Conservation (phyloP, 495 filamentous ascomycete genomes). For the Acidomyces sp. region DNA sequence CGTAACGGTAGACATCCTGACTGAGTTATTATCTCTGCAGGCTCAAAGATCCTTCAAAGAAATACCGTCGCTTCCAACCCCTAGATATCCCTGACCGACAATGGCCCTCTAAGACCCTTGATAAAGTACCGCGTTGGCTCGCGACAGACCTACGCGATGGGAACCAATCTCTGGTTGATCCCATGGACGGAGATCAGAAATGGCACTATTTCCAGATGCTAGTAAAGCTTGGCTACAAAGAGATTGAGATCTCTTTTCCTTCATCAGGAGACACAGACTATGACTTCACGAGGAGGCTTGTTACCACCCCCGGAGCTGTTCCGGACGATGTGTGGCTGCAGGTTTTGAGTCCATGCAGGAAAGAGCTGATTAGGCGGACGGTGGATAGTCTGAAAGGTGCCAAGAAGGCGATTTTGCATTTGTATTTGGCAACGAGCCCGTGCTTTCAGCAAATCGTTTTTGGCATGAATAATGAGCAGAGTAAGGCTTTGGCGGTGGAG, state of each 20-base stretch:
- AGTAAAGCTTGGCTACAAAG: conserved; percentile 86
- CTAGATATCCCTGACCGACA: conserved; percentile 70
- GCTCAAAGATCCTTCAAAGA: conserved; percentile 87
- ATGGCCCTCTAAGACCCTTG: conserved; percentile 61
- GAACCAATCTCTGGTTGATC: conserved; percentile 33
- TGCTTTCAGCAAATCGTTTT: conserved; percentile 89
- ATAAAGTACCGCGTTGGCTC: conserved; percentile 34
- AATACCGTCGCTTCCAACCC: conserved; percentile 72
- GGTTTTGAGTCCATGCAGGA: conserved; percentile 83
- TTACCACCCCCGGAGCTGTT: conserved; percentile 73
- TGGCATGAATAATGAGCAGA: conserved; percentile 69
- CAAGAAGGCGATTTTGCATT: conserved; percentile 93
- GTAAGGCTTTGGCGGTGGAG: conserved; percentile 67
- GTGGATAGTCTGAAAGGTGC: conserved; percentile 80
- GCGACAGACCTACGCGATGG: conserved; percentile 33
- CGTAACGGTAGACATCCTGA: no score
- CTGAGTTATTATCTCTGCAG: no score
- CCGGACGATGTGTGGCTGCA: conserved; percentile 95
- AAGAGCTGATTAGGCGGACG: conserved; percentile 82
- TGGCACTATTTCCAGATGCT: conserved; percentile 92
- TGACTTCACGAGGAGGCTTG: conserved; percentile 80
- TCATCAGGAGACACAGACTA: conserved; percentile 89
- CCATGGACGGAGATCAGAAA: conserved; percentile 77
- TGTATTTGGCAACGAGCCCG: conserved; percentile 89
- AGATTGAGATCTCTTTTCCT: conserved; percentile 94